A percentile compares a stretch with the other conserved stretches of the same genome.
phyloP scores from a whole-genome alignment of 1,139 yeast species.

The Suhomyces maxii region DNA sequence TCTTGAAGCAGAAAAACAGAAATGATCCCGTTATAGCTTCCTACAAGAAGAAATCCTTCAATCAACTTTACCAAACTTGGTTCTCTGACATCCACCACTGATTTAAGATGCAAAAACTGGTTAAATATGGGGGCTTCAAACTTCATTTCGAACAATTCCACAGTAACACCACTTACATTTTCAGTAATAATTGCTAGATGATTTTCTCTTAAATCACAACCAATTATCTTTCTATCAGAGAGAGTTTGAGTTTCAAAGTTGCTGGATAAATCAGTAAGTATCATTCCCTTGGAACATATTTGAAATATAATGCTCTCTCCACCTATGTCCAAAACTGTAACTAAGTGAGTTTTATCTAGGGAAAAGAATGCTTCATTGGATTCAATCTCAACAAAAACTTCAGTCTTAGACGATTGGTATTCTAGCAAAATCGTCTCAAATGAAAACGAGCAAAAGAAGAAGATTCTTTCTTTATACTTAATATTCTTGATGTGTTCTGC shows the following conservation, averaged over 20 bases:
- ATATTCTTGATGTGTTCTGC: slow-evolving; percentile 22
- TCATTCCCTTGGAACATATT: slow-evolving; percentile 11
- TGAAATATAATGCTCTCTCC: slow-evolving; percentile 14
- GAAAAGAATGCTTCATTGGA: slow-evolving; percentile 16
- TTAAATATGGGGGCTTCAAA: background rate
- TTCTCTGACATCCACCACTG: slow-evolving; percentile 3
- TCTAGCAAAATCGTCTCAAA: slow-evolving; percentile 41
- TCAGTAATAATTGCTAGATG: slow-evolving; percentile 12
- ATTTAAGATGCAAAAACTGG: slow-evolving; percentile 4
- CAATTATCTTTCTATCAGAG: background rate
- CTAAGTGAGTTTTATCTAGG: slow-evolving; percentile 12
- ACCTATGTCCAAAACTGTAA: slow-evolving; percentile 9
- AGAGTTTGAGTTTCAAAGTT: background rate
- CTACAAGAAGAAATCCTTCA: slow-evolving; percentile 6
- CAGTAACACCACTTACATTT: background rate
- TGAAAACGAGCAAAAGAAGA: slow-evolving; percentile 37
- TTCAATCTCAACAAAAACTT: slow-evolving; percentile 28
- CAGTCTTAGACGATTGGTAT: slow-evolving; percentile 20
- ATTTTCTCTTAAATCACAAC: slow-evolving; percentile 6
- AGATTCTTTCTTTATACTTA: slow-evolving; percentile 17
- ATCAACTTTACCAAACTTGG: slow-evolving; percentile 9
- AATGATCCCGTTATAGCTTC: slow-evolving; percentile 9
- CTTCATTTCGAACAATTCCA: slow-evolving; percentile 9
- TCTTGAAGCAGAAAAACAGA: background rate
- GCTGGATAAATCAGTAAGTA: slow-evolving; percentile 13